Conservation (phyloP, 202 grass and related monocot species). For the Schoenoplectus tabernaemontani region DNA sequence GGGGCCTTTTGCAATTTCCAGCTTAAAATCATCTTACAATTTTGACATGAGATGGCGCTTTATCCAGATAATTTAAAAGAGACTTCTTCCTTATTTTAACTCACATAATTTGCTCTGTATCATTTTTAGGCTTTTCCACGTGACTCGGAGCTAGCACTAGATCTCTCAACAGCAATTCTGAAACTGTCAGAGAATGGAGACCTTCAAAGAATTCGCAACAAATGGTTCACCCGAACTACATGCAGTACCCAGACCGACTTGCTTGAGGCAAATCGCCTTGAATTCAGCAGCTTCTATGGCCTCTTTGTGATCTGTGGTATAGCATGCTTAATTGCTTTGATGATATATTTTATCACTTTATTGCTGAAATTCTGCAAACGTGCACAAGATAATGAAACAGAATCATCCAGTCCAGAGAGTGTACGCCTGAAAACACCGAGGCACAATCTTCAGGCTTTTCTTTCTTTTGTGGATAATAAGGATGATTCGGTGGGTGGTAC, state of each 20-base stretch:
- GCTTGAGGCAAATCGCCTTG: slow-evolving; percentile 40
- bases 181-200: slow-evolving; percentile 74
- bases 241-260: slow-evolving; percentile 6
- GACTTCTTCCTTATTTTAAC: background rate
- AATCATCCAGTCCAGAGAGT: background rate
- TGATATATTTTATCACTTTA: slow-evolving; percentile 41
- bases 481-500: slow-evolving; percentile 18
- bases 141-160: slow-evolving; percentile 48
- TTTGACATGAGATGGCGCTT: background rate
- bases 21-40: background rate
- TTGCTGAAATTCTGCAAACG: slow-evolving; percentile 35
- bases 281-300: slow-evolving; percentile 54
- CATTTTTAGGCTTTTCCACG: slow-evolving; percentile 50
- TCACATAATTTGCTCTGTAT: background rate
- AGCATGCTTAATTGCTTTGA: slow-evolving; percentile 44
- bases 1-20: background rate
- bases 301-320: slow-evolving; percentile 66
- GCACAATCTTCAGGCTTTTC: slow-evolving; percentile 34
- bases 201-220: slow-evolving; percentile 67
- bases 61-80: background rate
- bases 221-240: slow-evolving; percentile 36
- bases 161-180: slow-evolving; percentile 75
- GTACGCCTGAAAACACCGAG: slow-evolving; percentile 12
- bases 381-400: background rate
- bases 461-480: slow-evolving; percentile 62